Evolutionary conservation across 805 yeast genomes (phyloP), one percentile per base, ranked within the genome.

Genomic region (Wickerhamiella musiphila): DNA sequence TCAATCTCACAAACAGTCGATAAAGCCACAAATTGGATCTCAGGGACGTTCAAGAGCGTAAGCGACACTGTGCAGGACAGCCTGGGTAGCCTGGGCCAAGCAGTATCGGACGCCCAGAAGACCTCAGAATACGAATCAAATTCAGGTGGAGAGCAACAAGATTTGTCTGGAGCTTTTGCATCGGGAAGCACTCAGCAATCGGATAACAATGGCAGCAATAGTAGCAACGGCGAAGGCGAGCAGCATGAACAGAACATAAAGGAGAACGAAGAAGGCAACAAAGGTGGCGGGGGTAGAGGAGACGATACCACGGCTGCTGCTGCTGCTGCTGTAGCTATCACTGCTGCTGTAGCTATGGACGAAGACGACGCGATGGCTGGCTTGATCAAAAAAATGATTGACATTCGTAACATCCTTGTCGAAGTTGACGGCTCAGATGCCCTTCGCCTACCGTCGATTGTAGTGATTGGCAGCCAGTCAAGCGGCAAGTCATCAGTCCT

Each of bases 401-500:
- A 92, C 53, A 84, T 90, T 35, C 64, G 96, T 49, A 67, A 74
- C 32, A 68, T 90, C 19, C 60, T 90, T 32, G 68, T 76, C 36
- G 72, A 68, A 38, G 70, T 90, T 12, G 90, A 82, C 45, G 72
- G 75, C 35, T 60, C 76, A 5, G 82, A 81, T 23, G 68, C 81
- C 9, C 60, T 90, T 30, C 79, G 74, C 43, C 61, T 90, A 26
- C 98, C 98, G 2, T 78, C 95, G 0, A 90, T 90, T 45, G 96
- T 90, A 19, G 98, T 90, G 2, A 70, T 90, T 39, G 99, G 99
- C 0, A 86, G 96, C 1, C 99, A 90, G 58, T 78, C 93, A 6
- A 79, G 94, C 26, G 99, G 99, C 28, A 90, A 90, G 53, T 82
- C 95, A 0, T 86, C 96, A 1, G 98, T 90, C 1, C 63, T 90